Percentiles rank a stretch among this genome's conserved stretches.
phyloP scores from a whole-genome alignment of 1,284 basidiomycete genomes.

The Rhodotorula sp. region DNA sequence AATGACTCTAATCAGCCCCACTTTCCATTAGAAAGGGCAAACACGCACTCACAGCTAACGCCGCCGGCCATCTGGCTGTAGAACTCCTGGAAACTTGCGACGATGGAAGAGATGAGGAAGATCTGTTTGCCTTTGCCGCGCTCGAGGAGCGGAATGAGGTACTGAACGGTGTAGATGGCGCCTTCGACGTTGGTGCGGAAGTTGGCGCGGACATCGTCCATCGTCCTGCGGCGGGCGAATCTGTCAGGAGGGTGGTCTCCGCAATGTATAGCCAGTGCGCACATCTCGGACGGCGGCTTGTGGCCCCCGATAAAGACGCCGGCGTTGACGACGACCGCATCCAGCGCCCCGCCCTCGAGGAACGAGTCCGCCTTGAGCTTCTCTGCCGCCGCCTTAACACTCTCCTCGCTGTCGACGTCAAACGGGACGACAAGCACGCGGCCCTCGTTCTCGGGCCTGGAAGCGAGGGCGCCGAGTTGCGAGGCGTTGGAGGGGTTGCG shows the following conservation, averaged over 20 bases:
- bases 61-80: slow-evolving; percentile 2
- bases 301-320: slow-evolving; percentile 18
- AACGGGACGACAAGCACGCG: slow-evolving; percentile 12
- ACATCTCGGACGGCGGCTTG: slow-evolving; percentile 11
- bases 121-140: slow-evolving; percentile 24
- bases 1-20: not conserved
- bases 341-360: slow-evolving; percentile 4
- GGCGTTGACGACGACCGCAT: slow-evolving; percentile 24
- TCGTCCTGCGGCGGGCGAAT: not conserved
- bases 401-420: slow-evolving; percentile 18
- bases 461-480: slow-evolving; percentile 22
- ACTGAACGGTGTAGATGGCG: slow-evolving; percentile 18
- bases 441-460: slow-evolving; percentile 7
- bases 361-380: slow-evolving; percentile 2
- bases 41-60: slow-evolving; percentile 8
- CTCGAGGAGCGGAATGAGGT: slow-evolving; percentile 24
- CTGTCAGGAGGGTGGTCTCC: not conserved
- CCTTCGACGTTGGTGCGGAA: slow-evolving; percentile 31
- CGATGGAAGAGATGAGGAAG: slow-evolving; percentile 14
- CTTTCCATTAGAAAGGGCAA: not conserved
- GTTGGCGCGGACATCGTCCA: slow-evolving; percentile 22
- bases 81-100: slow-evolving; percentile 13
- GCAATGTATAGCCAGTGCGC: too few relatives aligned
- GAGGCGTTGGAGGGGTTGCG: slow-evolving; percentile 23
- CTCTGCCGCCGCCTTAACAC: slow-evolving; percentile 4